These are phyloP conservation scores for Venturia effusa DNA, from an alignment of 2,329 filamentous ascomycete genomes.

Conservation along the genomic window DNA sequence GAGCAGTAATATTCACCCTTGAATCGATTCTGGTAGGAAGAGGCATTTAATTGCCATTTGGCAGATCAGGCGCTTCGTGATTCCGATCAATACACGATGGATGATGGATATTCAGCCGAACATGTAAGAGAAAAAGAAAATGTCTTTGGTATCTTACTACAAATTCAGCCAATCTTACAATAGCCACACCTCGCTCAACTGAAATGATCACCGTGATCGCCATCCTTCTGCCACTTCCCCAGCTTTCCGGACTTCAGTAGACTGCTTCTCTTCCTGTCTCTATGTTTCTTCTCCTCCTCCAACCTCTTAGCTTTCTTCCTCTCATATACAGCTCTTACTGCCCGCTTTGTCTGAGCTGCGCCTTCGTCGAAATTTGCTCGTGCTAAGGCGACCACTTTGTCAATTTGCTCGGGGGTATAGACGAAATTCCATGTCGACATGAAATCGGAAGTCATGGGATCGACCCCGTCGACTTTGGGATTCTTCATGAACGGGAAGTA, in stretches of 20 bases:
- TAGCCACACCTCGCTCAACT: conserved; percentile 32
- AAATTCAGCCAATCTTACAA: neutral
- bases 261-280: conserved; percentile 25
- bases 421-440: conserved; percentile 98
- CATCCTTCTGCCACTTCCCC: conserved; percentile 46
- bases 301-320: conserved; percentile 65
- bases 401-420: conserved; percentile 83
- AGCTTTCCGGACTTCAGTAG: conserved; percentile 30
- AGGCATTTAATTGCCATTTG: too few species aligned
- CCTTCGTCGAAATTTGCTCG: conserved; percentile 81
- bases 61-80: too few species aligned
- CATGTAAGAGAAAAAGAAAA: neutral
- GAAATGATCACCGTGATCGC: conserved; percentile 51
- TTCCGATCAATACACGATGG: neutral
- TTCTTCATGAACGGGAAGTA: conserved; percentile 89
- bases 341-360: conserved; percentile 62
- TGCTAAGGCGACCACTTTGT: conserved; percentile 71
- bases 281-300: conserved; percentile 35
- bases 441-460: conserved; percentile 73
- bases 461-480: conserved; percentile 65
- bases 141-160: neutral
- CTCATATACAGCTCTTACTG: conserved; percentile 83
- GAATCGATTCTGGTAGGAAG: too few species aligned
- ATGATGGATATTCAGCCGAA: too few species aligned
- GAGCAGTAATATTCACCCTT: too few species aligned